phyloP scores from a whole-genome alignment of 1,139 yeast genomes.

The Debaryomyces sp. region DNA sequence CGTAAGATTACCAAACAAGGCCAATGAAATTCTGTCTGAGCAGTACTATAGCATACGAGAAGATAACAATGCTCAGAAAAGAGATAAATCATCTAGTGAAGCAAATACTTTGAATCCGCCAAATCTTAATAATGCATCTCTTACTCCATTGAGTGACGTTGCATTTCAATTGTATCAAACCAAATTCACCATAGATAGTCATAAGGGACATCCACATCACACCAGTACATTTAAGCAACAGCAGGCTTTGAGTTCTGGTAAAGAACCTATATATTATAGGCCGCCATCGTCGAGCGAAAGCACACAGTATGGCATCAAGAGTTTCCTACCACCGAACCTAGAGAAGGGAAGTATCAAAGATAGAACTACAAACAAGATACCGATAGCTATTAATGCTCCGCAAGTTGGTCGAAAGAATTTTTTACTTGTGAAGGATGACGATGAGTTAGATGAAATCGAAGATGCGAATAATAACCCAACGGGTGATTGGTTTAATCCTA shows the following conservation, averaged over 20 bases:
- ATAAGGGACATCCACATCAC: conserved; percentile 11
- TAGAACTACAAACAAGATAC: conserved; percentile 15
- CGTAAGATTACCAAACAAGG: conserved; percentile 2
- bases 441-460: conserved; percentile 15
- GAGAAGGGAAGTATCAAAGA: background rate
- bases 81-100: background rate
- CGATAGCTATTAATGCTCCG: conserved; percentile 12
- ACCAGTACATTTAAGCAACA: conserved; percentile 4
- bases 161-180: conserved; percentile 23
- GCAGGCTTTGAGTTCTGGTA: conserved; percentile 5
- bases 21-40: background rate
- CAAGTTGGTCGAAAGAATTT: background rate
- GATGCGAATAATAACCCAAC: conserved; percentile 23
- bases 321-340: conserved; percentile 33
- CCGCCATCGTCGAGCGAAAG: conserved; percentile 37
- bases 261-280: conserved; percentile 35
- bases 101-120: background rate
- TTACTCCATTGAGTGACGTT: conserved; percentile 20
- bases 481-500: conserved; percentile 48
- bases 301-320: conserved; percentile 32
- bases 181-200: conserved; percentile 16
- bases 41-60: conserved; percentile 2
- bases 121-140: conserved; percentile 8
- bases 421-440: conserved; percentile 1
- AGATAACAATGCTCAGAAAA: background rate